Evolutionary conservation across 108 stramenopile species (phyloP).

Genomic region (Discostella stelligeroides): DNA sequence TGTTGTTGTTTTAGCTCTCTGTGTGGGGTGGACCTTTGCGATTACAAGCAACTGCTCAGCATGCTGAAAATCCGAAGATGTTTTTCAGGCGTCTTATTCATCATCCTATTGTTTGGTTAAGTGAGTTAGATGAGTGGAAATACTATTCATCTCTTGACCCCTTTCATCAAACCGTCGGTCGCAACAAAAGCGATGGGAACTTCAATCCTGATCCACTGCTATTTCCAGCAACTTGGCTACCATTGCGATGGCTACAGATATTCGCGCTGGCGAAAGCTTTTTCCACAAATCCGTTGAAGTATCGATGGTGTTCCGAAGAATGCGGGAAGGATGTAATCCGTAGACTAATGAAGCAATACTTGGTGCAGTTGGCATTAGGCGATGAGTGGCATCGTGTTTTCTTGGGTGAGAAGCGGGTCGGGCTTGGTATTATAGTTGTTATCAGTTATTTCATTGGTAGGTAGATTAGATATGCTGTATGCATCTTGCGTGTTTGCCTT

Average conservation of each 20-base stretch:
- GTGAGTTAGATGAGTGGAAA: constrained; percentile 62
- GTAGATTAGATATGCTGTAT: not conserved
- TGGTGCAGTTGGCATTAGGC: constrained; percentile 61
- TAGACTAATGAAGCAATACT: constrained; percentile 57
- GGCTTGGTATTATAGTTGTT: constrained; percentile 60
- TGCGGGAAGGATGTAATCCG: constrained; percentile 30
- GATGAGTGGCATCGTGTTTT: constrained; percentile 85
- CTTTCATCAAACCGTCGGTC: not conserved
- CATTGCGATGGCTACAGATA: constrained; percentile 54
- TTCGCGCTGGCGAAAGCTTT: constrained; percentile 48
- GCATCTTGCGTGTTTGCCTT: not conserved
- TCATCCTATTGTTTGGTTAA: constrained; percentile 55
- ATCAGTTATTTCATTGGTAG: constrained; percentile 51
- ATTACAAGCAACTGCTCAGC: constrained; percentile 50
- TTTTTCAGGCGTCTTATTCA: constrained; percentile 37
- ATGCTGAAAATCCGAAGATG: constrained; percentile 32
- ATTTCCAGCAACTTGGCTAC: constrained; percentile 77
- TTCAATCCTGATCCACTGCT: constrained; percentile 62
- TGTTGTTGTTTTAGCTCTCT: constrained; percentile 23
- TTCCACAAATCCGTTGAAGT: constrained; percentile 47
- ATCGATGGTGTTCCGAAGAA: constrained; percentile 43
- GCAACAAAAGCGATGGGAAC: constrained; percentile 11
- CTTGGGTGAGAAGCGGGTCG: constrained; percentile 69
- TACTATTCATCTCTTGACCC: constrained; percentile 30
- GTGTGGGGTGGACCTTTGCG: constrained; percentile 64